Conservation (phyloP, 2,329 filamentous ascomycete genomes). For the Dactylellina parvicollis region DNA sequence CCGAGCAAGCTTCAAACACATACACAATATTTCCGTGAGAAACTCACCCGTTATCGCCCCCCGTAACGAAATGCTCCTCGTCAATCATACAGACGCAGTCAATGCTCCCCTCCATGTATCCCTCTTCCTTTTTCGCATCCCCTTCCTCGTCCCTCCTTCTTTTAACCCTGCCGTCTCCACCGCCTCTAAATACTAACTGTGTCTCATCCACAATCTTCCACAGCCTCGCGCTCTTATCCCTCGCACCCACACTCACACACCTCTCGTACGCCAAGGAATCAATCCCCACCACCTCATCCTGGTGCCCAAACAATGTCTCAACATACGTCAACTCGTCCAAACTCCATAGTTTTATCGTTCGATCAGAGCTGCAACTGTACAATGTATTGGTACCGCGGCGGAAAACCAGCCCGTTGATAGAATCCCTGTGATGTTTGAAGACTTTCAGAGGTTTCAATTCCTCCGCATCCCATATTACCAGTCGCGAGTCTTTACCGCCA, state of each 20-base stretch:
- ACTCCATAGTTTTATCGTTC: conserved; percentile 95
- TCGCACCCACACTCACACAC: conserved; percentile 87
- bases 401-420: conserved; percentile 85
- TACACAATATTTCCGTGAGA: background rate
- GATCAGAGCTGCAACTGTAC: conserved; percentile 88
- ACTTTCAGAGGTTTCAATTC: conserved; percentile 81
- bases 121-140: conserved; percentile 50
- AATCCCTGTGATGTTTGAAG: conserved; percentile 90
- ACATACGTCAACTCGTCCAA: conserved; percentile 91
- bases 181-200: conserved; percentile 92
- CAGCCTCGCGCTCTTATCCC: conserved; percentile 88
- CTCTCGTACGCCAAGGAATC: conserved; percentile 84
- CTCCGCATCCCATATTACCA: conserved; percentile 88
- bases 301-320: conserved; percentile 95
- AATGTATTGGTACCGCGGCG: conserved; percentile 88
- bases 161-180: conserved; percentile 66
- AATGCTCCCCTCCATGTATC: conserved; percentile 80
- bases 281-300: conserved; percentile 86
- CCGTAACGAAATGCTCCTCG: conserved; percentile 88
- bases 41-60: conserved; percentile 81
- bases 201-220: conserved; percentile 98
- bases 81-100: conserved; percentile 91
- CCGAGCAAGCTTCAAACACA: too few species aligned
- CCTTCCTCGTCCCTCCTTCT: conserved; percentile 63
- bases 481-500: conserved; percentile 81